Evolutionary conservation across 805 yeast genomes (phyloP).

Genomic region (Spathaspora hagerdaliae): DNA sequence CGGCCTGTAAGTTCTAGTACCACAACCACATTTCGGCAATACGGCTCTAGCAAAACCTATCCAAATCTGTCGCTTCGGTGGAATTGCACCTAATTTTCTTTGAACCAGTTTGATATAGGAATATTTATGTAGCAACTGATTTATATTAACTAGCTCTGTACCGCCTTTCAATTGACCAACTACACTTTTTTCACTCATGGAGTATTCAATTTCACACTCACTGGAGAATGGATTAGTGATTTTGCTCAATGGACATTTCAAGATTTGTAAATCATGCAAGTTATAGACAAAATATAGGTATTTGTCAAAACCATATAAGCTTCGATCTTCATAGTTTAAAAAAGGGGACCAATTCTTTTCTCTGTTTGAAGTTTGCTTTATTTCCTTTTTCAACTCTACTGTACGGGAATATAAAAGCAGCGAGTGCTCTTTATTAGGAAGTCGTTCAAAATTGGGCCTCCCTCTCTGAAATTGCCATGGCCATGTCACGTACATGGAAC

Average conservation of each 20-base stretch:
- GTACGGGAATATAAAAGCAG: constrained; percentile 14
- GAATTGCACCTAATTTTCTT: constrained; percentile 8
- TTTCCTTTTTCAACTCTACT: constrained; percentile 14
- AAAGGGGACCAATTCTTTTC: constrained; percentile 42
- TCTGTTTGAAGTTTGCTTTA: not conserved
- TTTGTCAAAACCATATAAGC: constrained; percentile 21
- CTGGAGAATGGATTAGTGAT: constrained; percentile 5
- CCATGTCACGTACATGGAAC: constrained; percentile 29
- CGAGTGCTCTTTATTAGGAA: constrained; percentile 10
- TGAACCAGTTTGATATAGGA: constrained; percentile 11
- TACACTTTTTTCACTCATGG: constrained; percentile 2
- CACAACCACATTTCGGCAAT: constrained; percentile 34
- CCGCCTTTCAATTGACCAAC: constrained; percentile 37
- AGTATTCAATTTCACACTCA: constrained; percentile 3
- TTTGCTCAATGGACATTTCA: constrained; percentile 20
- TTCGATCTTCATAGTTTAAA: constrained; percentile 19
- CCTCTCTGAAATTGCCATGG: constrained; percentile 33
- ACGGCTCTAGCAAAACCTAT: constrained; percentile 39
- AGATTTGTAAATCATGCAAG: constrained; percentile 25
- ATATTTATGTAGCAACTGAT: constrained; percentile 10
- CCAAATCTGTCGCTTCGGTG: constrained; percentile 32
- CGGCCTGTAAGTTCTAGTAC: constrained; percentile 34
- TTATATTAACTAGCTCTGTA: constrained; percentile 25
- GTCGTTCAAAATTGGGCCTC: constrained; percentile 21
- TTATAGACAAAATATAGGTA: constrained; percentile 27